These are phyloP conservation scores for Endocalyx cinctus DNA, from an alignment of 2,329 filamentous ascomycete genomes.

Conservation along the genomic window DNA sequence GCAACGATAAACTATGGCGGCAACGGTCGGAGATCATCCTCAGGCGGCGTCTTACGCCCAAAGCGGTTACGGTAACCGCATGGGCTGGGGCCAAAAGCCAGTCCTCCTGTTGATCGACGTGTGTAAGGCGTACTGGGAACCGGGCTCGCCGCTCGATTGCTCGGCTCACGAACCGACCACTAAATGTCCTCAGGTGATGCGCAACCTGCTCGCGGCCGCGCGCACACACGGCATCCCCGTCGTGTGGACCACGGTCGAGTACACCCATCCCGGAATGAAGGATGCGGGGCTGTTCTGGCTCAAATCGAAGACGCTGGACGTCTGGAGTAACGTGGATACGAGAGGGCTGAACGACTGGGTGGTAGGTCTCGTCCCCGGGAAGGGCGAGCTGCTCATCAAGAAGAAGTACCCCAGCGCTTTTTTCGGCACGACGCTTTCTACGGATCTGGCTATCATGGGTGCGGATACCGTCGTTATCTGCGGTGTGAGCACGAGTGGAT, in stretches of 20 bases:
- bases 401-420: slow-evolving; percentile 42
- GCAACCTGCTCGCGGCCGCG: slow-evolving; percentile 34
- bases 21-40: neutral
- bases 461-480: slow-evolving; percentile 42
- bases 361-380: slow-evolving; percentile 31
- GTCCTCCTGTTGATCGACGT: slow-evolving; percentile 42
- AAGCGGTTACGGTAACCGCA: slow-evolving; percentile 35
- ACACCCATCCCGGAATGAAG: slow-evolving; percentile 36
- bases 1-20: too few species aligned
- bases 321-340: slow-evolving; percentile 35
- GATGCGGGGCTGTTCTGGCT: slow-evolving; percentile 40
- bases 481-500: slow-evolving; percentile 43
- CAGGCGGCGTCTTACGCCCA: slow-evolving; percentile 18
- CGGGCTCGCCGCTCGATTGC: slow-evolving; percentile 36
- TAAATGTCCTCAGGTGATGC: slow-evolving; percentile 32
- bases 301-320: slow-evolving; percentile 36
- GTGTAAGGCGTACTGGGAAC: slow-evolving; percentile 41
- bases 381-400: slow-evolving; percentile 31
- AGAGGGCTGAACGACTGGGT: slow-evolving; percentile 35
- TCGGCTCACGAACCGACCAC: slow-evolving; percentile 31
- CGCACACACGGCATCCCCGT: slow-evolving; percentile 33
- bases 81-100: slow-evolving; percentile 39
- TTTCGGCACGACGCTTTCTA: slow-evolving; percentile 39
- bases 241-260: slow-evolving; percentile 40
- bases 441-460: slow-evolving; percentile 31